These are phyloP conservation scores for Sanchytrium tribonematis DNA, from an alignment of 371 early-diverging fungal species.

Conservation along the genomic window DNA sequence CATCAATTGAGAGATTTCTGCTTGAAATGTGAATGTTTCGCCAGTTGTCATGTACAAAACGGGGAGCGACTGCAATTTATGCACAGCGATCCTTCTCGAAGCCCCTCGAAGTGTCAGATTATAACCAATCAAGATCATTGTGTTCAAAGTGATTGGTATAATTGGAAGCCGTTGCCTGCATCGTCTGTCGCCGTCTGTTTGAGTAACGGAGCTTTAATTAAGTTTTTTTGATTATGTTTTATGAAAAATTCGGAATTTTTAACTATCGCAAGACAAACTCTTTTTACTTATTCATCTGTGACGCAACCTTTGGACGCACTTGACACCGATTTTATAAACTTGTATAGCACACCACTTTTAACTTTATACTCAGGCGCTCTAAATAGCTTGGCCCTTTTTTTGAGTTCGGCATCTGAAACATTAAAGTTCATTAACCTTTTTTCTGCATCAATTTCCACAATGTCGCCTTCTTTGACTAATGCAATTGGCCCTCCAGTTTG, in stretches of 20 bases:
- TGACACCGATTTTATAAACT: slow-evolving; percentile 61
- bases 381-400: slow-evolving; percentile 32
- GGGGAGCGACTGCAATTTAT: no score
- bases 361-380: slow-evolving; percentile 50
- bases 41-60: slow-evolving; percentile 1
- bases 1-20: slow-evolving; percentile 8
- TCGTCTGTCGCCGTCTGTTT: no score
- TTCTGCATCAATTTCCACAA: slow-evolving; percentile 53
- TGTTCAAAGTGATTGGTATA: no score
- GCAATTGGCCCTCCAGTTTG: slow-evolving; percentile 85
- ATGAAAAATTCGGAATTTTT: no score
- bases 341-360: slow-evolving; percentile 54
- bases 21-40: slow-evolving; percentile 2
- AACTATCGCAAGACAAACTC: no score
- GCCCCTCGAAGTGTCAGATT: no score
- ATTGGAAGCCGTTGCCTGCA: no score
- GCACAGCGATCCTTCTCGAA: no score
- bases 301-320: slow-evolving; percentile 44
- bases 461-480: slow-evolving; percentile 56
- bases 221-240: no score
- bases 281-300: slow-evolving; percentile 5
- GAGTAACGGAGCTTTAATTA: no score
- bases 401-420: slow-evolving; percentile 45
- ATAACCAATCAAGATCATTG: no score
- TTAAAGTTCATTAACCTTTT: slow-evolving; percentile 34